A percentile compares a stretch with the other conserved stretches of the same genome.
phyloP scores from a whole-genome alignment of 129 eudicot species.

The Pseudognaphalium luteoalbum region DNA sequence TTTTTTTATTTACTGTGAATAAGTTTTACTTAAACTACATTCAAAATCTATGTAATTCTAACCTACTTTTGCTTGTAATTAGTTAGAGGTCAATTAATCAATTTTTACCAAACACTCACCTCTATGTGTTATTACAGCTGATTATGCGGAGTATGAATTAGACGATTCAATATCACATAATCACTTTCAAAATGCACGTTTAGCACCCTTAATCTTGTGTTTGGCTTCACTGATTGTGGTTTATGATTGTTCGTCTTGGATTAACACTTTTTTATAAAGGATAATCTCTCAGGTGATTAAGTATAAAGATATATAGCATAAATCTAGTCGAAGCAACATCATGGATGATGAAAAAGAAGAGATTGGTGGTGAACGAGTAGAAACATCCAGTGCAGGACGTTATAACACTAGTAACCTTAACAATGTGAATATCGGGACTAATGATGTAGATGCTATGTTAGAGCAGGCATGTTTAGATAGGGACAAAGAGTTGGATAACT shows the following conservation, averaged over 20 bases:
- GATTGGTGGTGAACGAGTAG: constrained; percentile 30
- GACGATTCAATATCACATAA: neutral
- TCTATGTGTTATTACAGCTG: neutral
- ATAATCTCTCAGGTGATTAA: constrained; percentile 25
- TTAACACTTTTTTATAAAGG: neutral
- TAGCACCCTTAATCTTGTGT: constrained; percentile 11
- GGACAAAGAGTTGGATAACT: constrained; percentile 41
- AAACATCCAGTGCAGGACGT: constrained; percentile 29
- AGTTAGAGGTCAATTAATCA: neutral
- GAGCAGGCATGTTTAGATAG: constrained; percentile 60
- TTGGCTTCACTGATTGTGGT: neutral
- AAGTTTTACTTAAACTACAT: constrained; percentile 12
- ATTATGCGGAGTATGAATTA: neutral
- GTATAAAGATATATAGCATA: constrained; percentile 17
- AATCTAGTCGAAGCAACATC: constrained; percentile 22
- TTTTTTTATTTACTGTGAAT: constrained; percentile 5
- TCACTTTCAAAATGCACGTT: neutral
- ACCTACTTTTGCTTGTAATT: constrained; percentile 1
- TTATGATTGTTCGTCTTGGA: neutral
- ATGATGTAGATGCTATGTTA: constrained; percentile 50
- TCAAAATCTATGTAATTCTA: neutral
- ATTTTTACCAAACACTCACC: neutral
- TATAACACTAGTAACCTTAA: constrained; percentile 18
- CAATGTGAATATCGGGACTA: constrained; percentile 25
- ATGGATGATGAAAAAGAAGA: constrained; percentile 35